phyloP scores from a whole-genome alignment of 345 rosid genomes.

The Euphorbia pulcherrima region DNA sequence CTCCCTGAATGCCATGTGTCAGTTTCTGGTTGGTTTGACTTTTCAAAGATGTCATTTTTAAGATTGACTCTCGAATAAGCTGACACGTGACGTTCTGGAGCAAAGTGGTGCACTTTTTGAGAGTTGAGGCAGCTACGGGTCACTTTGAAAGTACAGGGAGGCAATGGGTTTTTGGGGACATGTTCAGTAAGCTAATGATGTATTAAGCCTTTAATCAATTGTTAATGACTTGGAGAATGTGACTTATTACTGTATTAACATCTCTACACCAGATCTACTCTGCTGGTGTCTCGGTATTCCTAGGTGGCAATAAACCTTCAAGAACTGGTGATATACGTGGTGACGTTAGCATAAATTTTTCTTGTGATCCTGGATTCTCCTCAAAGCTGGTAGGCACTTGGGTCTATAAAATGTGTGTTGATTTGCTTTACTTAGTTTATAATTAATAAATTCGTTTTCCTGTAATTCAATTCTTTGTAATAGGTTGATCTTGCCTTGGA shows the following conservation, averaged over 20 bases:
- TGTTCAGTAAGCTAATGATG: too few relatives aligned
- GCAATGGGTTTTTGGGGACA: too few relatives aligned
- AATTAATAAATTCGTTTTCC: background rate
- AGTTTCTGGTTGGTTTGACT: too few relatives aligned
- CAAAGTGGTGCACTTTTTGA: too few relatives aligned
- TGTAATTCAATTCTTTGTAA: conserved; percentile 13
- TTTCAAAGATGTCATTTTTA: too few relatives aligned
- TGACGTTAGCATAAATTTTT: conserved; percentile 74
- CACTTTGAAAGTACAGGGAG: too few relatives aligned
- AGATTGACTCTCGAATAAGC: too few relatives aligned
- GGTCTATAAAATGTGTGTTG: background rate
- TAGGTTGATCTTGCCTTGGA: conserved; percentile 87
- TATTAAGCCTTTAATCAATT: too few relatives aligned
- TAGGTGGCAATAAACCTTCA: conserved; percentile 83
- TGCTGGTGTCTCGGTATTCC: conserved; percentile 75
- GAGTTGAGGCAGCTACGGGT: too few relatives aligned
- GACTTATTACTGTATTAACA: conserved; percentile 16
- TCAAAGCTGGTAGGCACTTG: conserved; percentile 53
- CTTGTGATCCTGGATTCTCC: conserved; percentile 89
- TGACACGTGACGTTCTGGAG: too few relatives aligned
- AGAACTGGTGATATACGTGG: conserved; percentile 83
- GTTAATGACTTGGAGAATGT: conserved; percentile 16
- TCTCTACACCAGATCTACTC: conserved; percentile 61
- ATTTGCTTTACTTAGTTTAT: background rate
- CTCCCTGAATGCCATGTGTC: too few relatives aligned